Base-by-base conservation (phyloP, 805 yeast species). In the Myxozyma neotropica region DNA sequence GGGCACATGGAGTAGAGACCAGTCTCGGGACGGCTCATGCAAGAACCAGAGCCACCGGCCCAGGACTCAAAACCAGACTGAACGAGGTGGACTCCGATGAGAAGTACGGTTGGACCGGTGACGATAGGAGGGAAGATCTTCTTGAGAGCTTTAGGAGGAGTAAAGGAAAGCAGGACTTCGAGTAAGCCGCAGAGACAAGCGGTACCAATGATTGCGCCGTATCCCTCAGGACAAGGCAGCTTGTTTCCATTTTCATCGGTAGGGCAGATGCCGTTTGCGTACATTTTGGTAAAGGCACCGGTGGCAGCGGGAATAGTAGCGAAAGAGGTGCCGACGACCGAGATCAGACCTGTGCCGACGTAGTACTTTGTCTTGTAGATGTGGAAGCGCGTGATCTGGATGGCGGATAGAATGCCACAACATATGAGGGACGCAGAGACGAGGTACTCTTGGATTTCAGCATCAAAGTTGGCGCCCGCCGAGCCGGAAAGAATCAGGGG, bases 261-360 rank as follows among this genome's bases (percentile, higher is more conserved):
- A 0, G 87, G 85, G 75, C 97, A 89, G 50, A 72, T 75, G 4
- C 96, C 96, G 46, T 76, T 78, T 3, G 69, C 67, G 76, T 92
- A 91, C 95, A 91, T 88, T 77, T 86, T 77, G 19, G 96, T 92
- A 65, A 91, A 75, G 1, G 91, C 87, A 39, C 84, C 85, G 15
- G 82, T 70, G 54, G 89, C 94, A 68, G 91, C 87, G 26, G 93
- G 80, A 69, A 91, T 87, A 26, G 96, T 89, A 13, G 96, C 89
- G 72, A 91, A 91, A 0, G 95, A 86, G 12, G 96, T 88, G 66
- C 97, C 97, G 21, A 90, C 95, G 40, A 91, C 96, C 10, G 95
- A 88, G 49, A 92, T 78, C 68, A 90, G 75, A 38, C 97, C 97
- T 0, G 97, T 89, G 35, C 97, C 97, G 23, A 91, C 72, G 69